A percentile compares a stretch with the other conserved stretches of the same genome.
phyloP scores from a whole-genome alignment of 495 filamentous ascomycete genomes.

The Penicillium longicatenatum region DNA sequence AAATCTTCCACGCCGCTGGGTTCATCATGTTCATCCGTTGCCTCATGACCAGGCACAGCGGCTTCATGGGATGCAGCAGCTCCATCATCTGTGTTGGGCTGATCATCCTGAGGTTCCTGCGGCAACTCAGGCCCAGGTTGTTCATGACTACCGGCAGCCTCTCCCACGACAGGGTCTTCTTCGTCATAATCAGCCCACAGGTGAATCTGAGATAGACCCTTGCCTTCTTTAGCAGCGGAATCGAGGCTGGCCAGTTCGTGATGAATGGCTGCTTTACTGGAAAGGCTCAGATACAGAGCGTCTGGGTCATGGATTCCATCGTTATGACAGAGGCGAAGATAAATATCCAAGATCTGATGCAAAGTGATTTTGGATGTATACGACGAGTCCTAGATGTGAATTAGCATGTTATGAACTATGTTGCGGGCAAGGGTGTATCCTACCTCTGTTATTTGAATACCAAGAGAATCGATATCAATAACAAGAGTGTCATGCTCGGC shows the following conservation, averaged over 20 bases:
- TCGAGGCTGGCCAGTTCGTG: slow-evolving; percentile 53
- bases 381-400: slow-evolving; percentile 44
- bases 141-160: slow-evolving; percentile 7
- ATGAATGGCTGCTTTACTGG: slow-evolving; percentile 39
- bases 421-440: slow-evolving; percentile 21
- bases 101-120: neutral
- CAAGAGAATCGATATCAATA: slow-evolving; percentile 66
- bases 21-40: neutral
- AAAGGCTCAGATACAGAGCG: slow-evolving; percentile 58
- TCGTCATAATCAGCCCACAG: slow-evolving; percentile 42
- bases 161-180: slow-evolving; percentile 15
- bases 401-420: slow-evolving; percentile 29
- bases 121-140: neutral
- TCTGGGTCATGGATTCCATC: slow-evolving; percentile 57
- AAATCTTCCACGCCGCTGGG: too few species aligned
- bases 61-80: slow-evolving; percentile 2
- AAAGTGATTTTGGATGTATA: slow-evolving; percentile 50
- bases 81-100: neutral
- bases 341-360: slow-evolving; percentile 58
- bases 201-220: slow-evolving; percentile 57
- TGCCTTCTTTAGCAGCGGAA: slow-evolving; percentile 55
- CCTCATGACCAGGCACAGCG: slow-evolving; percentile 2
- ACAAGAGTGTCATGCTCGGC: slow-evolving; percentile 67
- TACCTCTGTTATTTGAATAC: slow-evolving; percentile 74
- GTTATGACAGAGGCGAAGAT: slow-evolving; percentile 58